These are phyloP conservation scores for Auxenochlorella pyrenoidosa DNA, from an alignment of 139 green algal species.

Conservation along the genomic window DNA sequence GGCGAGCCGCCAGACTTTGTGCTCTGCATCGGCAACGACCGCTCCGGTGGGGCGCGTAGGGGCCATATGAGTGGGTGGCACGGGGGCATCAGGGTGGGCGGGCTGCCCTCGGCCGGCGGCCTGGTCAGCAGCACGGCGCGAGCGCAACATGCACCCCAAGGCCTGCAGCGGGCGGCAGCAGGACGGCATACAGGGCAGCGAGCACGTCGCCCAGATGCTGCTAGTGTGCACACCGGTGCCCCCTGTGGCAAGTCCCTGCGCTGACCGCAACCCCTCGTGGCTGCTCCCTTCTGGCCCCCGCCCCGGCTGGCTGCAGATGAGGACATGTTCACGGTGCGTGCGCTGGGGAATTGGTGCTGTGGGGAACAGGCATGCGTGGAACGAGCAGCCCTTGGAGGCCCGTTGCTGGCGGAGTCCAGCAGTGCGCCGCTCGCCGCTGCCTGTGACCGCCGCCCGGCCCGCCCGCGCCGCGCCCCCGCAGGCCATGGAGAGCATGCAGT, in stretches of 20 bases:
- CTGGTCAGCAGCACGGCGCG: background rate
- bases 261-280: background rate
- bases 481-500: constrained; percentile 82
- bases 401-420: too few species aligned
- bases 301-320: constrained; percentile 74
- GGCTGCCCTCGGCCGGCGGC: too few species aligned
- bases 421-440: too few species aligned
- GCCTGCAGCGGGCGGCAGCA: too few species aligned
- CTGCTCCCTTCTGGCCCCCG: background rate
- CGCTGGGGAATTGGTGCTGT: background rate
- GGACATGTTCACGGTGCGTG: constrained; percentile 92
- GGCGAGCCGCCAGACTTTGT: constrained; percentile 84
- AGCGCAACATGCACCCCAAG: too few species aligned
- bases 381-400: too few species aligned
- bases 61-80: too few species aligned
- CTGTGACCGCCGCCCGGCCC: background rate
- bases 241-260: background rate
- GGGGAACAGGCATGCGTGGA: too few species aligned
- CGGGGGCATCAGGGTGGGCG: too few species aligned
- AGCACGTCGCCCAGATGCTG: too few species aligned
- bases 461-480: background rate
- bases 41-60: constrained; percentile 45
- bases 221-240: too few species aligned
- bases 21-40: constrained; percentile 98
- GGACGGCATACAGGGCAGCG: too few species aligned